Evolutionary conservation across 192 early-diverging fungal species (phyloP).

Genomic region (Mortierella alpina): DNA sequence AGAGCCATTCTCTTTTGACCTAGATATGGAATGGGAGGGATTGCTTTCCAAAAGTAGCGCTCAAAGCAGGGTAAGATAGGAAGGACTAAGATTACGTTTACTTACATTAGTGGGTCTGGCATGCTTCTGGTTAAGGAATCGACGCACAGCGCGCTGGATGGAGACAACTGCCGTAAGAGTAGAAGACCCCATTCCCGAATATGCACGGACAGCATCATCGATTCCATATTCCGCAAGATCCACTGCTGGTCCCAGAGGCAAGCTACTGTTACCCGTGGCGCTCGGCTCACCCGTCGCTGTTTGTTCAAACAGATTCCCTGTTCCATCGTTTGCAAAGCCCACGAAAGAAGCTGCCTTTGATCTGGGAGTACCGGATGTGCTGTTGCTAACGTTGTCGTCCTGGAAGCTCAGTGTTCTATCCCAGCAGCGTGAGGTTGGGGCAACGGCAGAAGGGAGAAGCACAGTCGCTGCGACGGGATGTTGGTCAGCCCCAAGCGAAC

Average conservation of each 20-base stretch:
- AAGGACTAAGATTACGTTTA: background rate
- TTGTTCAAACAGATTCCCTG: no score
- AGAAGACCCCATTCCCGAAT: background rate
- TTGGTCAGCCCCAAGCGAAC: background rate
- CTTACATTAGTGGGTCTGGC: conserved; percentile 14
- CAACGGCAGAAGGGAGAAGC: no score
- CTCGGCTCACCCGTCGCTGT: no score
- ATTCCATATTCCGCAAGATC: conserved; percentile 29
- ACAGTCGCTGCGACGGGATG: no score
- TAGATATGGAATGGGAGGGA: background rate
- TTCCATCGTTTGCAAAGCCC: no score
- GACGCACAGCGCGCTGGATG: conserved; percentile 52
- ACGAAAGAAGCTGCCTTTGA: no score
- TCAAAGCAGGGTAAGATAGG: background rate
- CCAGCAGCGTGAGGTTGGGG: no score
- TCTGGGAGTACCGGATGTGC: no score
- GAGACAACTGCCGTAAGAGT: conserved; percentile 23
- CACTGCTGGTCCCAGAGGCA: background rate
- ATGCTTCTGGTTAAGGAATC: conserved; percentile 28
- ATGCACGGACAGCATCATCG: background rate
- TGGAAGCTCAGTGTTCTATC: no score
- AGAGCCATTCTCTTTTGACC: no score
- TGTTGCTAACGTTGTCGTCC: no score
- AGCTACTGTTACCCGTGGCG: no score
- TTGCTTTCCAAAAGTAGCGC: background rate